Evolutionary conservation across 2,329 filamentous ascomycete genomes (phyloP), one percentile per base, ranked within the genome.

Genomic region (Cordyceps pruinosa): DNA sequence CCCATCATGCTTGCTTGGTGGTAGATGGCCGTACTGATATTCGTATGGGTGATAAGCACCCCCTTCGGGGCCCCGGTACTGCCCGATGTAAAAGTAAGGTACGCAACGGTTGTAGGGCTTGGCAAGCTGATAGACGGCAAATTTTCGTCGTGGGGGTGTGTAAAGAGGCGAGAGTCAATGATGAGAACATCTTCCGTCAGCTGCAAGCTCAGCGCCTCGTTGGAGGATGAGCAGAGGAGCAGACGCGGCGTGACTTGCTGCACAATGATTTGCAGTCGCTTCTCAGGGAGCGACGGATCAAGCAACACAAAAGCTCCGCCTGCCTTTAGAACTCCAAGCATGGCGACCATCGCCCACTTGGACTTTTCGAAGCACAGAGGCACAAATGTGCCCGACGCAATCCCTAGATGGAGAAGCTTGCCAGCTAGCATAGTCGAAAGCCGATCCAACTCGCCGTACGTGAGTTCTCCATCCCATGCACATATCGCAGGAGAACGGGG

Each of bases 71-170:
- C 68, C 6, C 78, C 78, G 0, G 78, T 80, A 23, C 74, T 78
- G 17, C 78, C 78, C 5, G 76, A 79, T 19, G 78, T 81, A 61
- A 79, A 81, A 65, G 80, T 75, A 61, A 78, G 75, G 30, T 65
- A 68, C n/a, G n/a, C n/a, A n/a, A n/a, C n/a, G n/a, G n/a, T n/a
- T n/a, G n/a, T n/a, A n/a, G n/a, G n/a, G n/a, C n/a, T n/a, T n/a
- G n/a, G n/a, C n/a, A n/a, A n/a, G n/a, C n/a, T n/a, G n/a, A n/a
- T n/a, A n/a, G n/a, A n/a, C n/a, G n/a, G n/a, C n/a, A n/a, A n/a
- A n/a, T n/a, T n/a, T n/a, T n/a, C n/a, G n/a, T n/a, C n/a, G n/a
- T n/a, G n/a, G n/a, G n/a, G n/a, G n/a, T n/a, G n/a, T n/a, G n/a
- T n/a, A n/a, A n/a, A n/a, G n/a, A n/a, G n/a, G n/a, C n/a, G n/a